A percentile compares a stretch with the other conserved stretches of the same genome.
These are phyloP conservation scores for Botrytis paeoniae DNA, from an alignment of 2,329 filamentous ascomycete genomes.

Conservation along the genomic window DNA sequence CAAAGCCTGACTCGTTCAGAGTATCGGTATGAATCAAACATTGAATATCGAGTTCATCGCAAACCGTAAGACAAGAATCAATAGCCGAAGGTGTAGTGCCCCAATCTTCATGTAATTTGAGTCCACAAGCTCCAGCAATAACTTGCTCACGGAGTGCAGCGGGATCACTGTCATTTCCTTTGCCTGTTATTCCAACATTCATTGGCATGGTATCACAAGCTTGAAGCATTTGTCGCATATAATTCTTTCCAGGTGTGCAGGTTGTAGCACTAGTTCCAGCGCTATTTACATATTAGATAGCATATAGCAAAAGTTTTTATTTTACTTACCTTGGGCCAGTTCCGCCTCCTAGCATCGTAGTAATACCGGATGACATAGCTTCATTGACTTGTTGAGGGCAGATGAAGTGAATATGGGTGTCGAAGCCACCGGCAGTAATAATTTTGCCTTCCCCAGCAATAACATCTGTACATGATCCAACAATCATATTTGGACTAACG, in stretches of 20 bases:
- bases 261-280: constrained; percentile 90
- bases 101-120: constrained; percentile 98
- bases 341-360: constrained; percentile 85
- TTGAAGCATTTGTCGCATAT: constrained; percentile 86
- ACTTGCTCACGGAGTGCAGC: constrained; percentile 74
- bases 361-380: constrained; percentile 79
- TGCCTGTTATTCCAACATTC: constrained; percentile 88
- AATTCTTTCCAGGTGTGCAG: constrained; percentile 81
- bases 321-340: constrained; percentile 72
- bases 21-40: constrained; percentile 95
- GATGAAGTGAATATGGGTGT: constrained; percentile 91
- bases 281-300: constrained; percentile 42
- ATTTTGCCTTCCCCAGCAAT: constrained; percentile 89
- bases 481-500: constrained; percentile 72
- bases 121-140: constrained; percentile 77
- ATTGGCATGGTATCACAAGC: constrained; percentile 77
- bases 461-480: constrained; percentile 87
- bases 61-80: constrained; percentile 79
- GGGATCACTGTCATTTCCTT: constrained; percentile 80
- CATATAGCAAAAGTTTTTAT: neutral
- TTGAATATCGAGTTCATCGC: constrained; percentile 88
- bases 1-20: constrained; percentile 95
- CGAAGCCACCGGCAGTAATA: constrained; percentile 83
- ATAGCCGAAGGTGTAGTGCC: constrained; percentile 88
- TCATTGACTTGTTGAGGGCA: constrained; percentile 90